These are phyloP conservation scores for Herpetospermum pedunculosum DNA, from an alignment of 306 rosid genomes.

Conservation along the genomic window DNA sequence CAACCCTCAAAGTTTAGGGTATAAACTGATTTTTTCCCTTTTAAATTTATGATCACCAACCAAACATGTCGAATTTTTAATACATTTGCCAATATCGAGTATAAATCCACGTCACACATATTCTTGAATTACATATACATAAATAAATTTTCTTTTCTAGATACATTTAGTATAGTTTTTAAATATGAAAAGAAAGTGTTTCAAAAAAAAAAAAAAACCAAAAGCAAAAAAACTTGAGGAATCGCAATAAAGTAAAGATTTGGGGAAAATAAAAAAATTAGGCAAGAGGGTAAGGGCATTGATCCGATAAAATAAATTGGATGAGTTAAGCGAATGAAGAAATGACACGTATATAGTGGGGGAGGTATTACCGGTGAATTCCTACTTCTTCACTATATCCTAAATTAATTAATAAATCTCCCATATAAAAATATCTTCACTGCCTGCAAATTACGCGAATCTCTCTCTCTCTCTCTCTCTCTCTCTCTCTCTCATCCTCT, in stretches of 20 bases:
- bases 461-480: slow-evolving; percentile 17
- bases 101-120: too few species aligned
- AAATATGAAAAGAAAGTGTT: neutral
- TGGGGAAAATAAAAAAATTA: neutral
- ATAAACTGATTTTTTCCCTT: too few species aligned
- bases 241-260: neutral
- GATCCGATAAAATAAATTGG: neutral
- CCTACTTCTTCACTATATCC: slow-evolving; percentile 13
- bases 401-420: slow-evolving; percentile 17
- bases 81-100: too few species aligned
- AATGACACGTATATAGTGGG: slow-evolving; percentile 8
- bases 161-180: neutral
- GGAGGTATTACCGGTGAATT: slow-evolving; percentile 1
- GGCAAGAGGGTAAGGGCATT: neutral
- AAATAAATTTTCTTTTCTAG: too few species aligned
- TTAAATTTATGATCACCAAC: too few species aligned
- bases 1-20: too few species aligned
- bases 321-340: neutral
- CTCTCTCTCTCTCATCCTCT: neutral
- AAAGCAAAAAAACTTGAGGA: neutral
- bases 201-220: neutral
- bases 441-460: slow-evolving; percentile 46
- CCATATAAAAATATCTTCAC: slow-evolving; percentile 35
- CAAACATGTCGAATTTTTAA: too few species aligned
- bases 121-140: too few species aligned